Evolutionary conservation across 2,329 filamentous ascomycete species (phyloP), one percentile per base, ranked within the genome.

Genomic region (Clonostachys rosea): DNA sequence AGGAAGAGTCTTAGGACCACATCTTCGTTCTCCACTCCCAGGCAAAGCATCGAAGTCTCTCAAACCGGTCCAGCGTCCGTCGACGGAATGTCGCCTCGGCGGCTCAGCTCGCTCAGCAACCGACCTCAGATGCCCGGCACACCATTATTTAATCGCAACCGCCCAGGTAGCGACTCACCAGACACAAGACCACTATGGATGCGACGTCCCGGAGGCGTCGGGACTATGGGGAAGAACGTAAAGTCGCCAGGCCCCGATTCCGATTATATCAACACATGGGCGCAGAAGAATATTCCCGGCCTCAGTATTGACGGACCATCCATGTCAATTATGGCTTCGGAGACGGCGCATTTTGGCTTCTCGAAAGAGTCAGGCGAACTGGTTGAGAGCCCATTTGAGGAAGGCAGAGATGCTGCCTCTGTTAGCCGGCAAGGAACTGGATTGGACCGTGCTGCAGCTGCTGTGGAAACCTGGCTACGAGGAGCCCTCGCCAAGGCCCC

Each of bases 401-500:
- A 78, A 48, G 71, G 74, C 16, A 64, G 71, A 40, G 67, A 76
- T 48, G 56, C 66, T 16, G 48, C 61, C 36, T 59, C 73, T 11
- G 55, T 67, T 6, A 65, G 68, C n/a, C 66, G 69, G 43, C 73
- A 76, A 42, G 75, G 76, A 13, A 74, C 67, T 4, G 73, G 78
- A 2, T 71, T 97, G 4, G 91, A 96, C 58, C 88, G 91, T 52
- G 85, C 95, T 10, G 91, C 91, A 2, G 87, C 89, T 6, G 86
- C 87, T 3, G 84, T 97, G 33, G 94, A 97, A 67, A 87, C 85
- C 2, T 99, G 94, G 91, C 74, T 97, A 49, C 78, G 91, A 50
- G 89, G 90, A 52, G 84, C 95, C 36, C 89, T 90, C 50, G 73
- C 78, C 6, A 85, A 84, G 59, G 75, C 79, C 5, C 74, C 77